Percentiles rank a stretch among this genome's conserved stretches.
phyloP scores from a whole-genome alignment of 177 flowering plant species.

The Vitis hybrid region DNA sequence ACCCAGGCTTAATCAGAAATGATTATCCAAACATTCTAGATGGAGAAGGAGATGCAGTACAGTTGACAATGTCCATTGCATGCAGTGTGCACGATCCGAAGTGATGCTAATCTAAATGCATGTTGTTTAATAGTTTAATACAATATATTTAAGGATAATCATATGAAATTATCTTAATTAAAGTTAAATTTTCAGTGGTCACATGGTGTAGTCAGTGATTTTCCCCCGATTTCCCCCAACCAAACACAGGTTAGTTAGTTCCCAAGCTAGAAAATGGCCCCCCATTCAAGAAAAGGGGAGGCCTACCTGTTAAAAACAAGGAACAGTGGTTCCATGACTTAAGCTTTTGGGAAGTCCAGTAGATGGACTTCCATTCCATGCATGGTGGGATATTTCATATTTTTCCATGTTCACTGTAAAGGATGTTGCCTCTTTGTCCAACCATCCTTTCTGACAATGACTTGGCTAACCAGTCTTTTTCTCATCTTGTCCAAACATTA shows the following conservation, averaged over 20 bases:
- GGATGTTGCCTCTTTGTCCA: constrained; percentile 7
- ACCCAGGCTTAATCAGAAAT: background rate
- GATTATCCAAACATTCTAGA: background rate
- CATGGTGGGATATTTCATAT: constrained; percentile 19
- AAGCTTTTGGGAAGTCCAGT: background rate
- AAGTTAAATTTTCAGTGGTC: constrained; percentile 34
- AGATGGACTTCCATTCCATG: constrained; percentile 22
- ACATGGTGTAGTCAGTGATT: constrained; percentile 15
- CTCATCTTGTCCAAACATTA: background rate
- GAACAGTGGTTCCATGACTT: background rate
- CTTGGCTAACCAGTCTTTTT: constrained; percentile 7
- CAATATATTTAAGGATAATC: too few relatives aligned
- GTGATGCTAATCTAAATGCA: constrained; percentile 30
- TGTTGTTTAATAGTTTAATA: background rate
- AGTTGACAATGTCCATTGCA: too few relatives aligned
- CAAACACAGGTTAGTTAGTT: too few relatives aligned
- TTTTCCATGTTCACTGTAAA: constrained; percentile 19
- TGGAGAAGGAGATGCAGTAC: background rate
- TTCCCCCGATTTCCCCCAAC: too few relatives aligned
- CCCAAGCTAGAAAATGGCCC: background rate
- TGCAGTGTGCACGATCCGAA: constrained; percentile 28
- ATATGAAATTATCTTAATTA: background rate
- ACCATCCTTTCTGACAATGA: constrained; percentile 11
- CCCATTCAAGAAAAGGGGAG: background rate
- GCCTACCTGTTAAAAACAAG: background rate